Evolutionary conservation across 345 rosid genomes (phyloP).

Genomic region (Kandelia obovata): DNA sequence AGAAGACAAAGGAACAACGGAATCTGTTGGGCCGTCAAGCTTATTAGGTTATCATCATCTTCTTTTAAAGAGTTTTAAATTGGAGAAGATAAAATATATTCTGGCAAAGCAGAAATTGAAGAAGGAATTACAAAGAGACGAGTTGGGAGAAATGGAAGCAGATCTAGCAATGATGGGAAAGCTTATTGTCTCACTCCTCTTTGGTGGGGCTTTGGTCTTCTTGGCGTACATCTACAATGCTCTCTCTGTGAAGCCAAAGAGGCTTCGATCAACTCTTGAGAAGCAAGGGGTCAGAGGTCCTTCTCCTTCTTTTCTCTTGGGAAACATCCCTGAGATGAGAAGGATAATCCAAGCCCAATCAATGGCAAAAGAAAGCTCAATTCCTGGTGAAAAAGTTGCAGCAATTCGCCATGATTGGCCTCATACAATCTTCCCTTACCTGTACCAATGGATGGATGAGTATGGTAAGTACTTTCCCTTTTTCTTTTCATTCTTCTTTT

Average conservation of each 20-base stretch:
- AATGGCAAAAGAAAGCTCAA: not conserved
- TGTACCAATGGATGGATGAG: slow-evolving; percentile 30
- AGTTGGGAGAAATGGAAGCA: slow-evolving; percentile 7
- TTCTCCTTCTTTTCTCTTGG: slow-evolving; percentile 35
- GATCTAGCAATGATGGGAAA: not conserved
- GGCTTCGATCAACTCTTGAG: slow-evolving; percentile 28
- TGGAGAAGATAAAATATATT: no score
- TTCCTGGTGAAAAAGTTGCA: not conserved
- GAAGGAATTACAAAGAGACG: not conserved
- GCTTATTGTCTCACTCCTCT: slow-evolving; percentile 12
- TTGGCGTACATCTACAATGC: slow-evolving; percentile 8
- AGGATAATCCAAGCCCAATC: slow-evolving; percentile 9
- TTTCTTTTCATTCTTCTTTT: no score
- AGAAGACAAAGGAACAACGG: no score
- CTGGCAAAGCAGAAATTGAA: no score
- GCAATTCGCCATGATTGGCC: slow-evolving; percentile 42
- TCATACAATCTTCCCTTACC: slow-evolving; percentile 24
- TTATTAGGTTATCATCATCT: no score
- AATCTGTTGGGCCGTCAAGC: no score
- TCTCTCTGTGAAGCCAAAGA: slow-evolving; percentile 27
- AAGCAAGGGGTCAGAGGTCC: slow-evolving; percentile 51
- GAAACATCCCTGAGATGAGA: slow-evolving; percentile 40
- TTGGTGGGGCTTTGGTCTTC: slow-evolving; percentile 20
- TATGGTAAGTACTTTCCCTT: slow-evolving; percentile 25
- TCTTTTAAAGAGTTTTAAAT: no score